Evolutionary conservation across 1,139 yeast species (phyloP), one percentile per base, ranked within the genome.

Genomic region (Yamadazyma blattariae): DNA sequence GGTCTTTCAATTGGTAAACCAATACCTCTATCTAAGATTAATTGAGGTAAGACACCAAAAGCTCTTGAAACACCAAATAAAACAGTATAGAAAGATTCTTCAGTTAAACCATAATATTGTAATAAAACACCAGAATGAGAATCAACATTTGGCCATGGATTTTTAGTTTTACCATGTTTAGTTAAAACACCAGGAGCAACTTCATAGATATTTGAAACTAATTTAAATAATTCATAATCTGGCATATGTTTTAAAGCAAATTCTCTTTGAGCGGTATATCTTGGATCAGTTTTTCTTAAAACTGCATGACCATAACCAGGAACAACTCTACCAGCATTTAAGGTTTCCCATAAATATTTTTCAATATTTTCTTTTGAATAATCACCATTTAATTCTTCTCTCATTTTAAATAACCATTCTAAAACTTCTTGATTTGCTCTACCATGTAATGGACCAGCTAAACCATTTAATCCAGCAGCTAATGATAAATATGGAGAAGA

Each of bases 231-330:
- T 57, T 86, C 96, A 69, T 87, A 86, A 69, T 90, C 90, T 64
- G 97, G 96, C 90, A 92, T 82, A 76, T 90, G 96, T 77, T 88
- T 86, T 63, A 85, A 79, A 47, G 97, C 97, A 61, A 89, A 90
- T 67, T 85, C 94, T 77, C 96, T 85, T 69, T 89, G 96, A 55
- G 97, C 97, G 42, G 88, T 87, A 77, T 87, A 90, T 71, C 97
- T 82, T 58, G 97, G 97, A 67, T 90, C 97, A 30, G 97, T 87
- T 81, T 85, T 86, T 75, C 97, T 84, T 65, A 88, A 77, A 47
- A 88, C 96, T 45, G 96, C 97, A 64, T 88, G 97, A 56, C 97
- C 97, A 66, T 90, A 90, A 64, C 97, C 97, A 58, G 97, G 97
- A 55, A 90, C 89, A 55, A 90, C 97, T 68, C 96, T 82, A 57